Conservation (phyloP, 2,329 filamentous ascomycete genomes). For the Gliomastix tumulicola region DNA sequence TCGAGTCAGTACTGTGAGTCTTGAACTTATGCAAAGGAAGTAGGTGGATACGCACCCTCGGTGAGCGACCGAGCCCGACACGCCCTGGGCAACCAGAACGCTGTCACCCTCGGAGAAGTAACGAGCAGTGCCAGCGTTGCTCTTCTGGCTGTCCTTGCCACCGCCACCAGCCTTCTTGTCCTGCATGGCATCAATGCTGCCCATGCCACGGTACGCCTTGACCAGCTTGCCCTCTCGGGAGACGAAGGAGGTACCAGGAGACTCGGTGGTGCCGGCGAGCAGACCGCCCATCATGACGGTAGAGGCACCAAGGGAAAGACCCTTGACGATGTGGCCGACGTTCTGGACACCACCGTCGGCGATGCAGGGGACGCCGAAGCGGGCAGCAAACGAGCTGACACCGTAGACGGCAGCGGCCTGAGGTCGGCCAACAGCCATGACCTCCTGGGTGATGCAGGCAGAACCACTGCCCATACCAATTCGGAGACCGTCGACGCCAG, state of each 20-base stretch:
- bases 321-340: constrained; percentile 98
- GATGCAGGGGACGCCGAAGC: constrained; percentile 95
- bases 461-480: constrained; percentile 99
- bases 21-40: too few relatives aligned
- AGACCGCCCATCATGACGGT: constrained; percentile 99
- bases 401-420: constrained; percentile 91
- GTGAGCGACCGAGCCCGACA: constrained; percentile 79
- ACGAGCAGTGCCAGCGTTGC: constrained; percentile 91
- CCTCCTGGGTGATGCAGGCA: constrained; percentile 98
- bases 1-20: constrained; percentile 21
- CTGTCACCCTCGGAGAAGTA: constrained; percentile 98
- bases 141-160: constrained; percentile 65
- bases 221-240: constrained; percentile 95
- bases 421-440: constrained; percentile 96
- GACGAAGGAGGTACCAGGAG: constrained; percentile 92
- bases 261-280: constrained; percentile 93
- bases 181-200: constrained; percentile 98
- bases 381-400: constrained; percentile 81
- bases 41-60: constrained; percentile 43
- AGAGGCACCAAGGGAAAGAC: constrained; percentile 85
- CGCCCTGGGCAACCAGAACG: constrained; percentile 92
- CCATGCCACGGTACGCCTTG: constrained; percentile 99
- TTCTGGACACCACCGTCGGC: constrained; percentile 98
- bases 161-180: constrained; percentile 88
- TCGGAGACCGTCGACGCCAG: constrained; percentile 90